Evolutionary conservation across 805 yeast genomes (phyloP).

Genomic region (Ogataea henricii): DNA sequence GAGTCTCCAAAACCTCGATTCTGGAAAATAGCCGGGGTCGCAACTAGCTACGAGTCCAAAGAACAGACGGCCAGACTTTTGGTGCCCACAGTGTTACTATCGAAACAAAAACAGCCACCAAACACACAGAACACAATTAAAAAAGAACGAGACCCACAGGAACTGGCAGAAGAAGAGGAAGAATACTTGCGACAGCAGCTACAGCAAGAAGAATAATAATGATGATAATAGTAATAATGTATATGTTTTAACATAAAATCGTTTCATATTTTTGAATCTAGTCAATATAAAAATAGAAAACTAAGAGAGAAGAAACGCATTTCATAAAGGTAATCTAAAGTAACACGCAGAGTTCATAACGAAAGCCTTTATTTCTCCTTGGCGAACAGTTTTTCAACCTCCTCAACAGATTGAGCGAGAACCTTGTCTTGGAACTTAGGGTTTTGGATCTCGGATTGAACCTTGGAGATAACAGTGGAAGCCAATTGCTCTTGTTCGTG

Average conservation of each 20-base stretch:
- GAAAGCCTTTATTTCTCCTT: slow-evolving; percentile 29
- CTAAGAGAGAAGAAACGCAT: slow-evolving; percentile 4
- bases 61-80: slow-evolving; percentile 17
- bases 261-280: slow-evolving; percentile 10
- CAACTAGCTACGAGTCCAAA: slow-evolving; percentile 14
- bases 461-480: slow-evolving; percentile 82
- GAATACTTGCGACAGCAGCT: slow-evolving; percentile 15
- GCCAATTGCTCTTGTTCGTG: slow-evolving; percentile 92
- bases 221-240: not conserved
- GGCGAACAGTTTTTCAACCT: slow-evolving; percentile 80
- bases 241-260: slow-evolving; percentile 10
- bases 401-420: slow-evolving; percentile 87
- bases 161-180: slow-evolving; percentile 23
- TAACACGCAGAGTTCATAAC: slow-evolving; percentile 7
- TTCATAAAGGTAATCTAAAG: slow-evolving; percentile 5
- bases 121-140: not conserved
- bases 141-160: not conserved
- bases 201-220: not conserved
- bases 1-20: slow-evolving; percentile 46
- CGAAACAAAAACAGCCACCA: slow-evolving; percentile 11
- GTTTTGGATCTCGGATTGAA: slow-evolving; percentile 78
- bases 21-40: slow-evolving; percentile 39
- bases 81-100: slow-evolving; percentile 24
- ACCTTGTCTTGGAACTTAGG: slow-evolving; percentile 93
- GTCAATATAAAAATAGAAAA: slow-evolving; percentile 7